A percentile compares a stretch with the other conserved stretches of the same genome.
phyloP scores from a whole-genome alignment of 495 filamentous ascomycete genomes.

The Hypoxylon lienhwacheense region DNA sequence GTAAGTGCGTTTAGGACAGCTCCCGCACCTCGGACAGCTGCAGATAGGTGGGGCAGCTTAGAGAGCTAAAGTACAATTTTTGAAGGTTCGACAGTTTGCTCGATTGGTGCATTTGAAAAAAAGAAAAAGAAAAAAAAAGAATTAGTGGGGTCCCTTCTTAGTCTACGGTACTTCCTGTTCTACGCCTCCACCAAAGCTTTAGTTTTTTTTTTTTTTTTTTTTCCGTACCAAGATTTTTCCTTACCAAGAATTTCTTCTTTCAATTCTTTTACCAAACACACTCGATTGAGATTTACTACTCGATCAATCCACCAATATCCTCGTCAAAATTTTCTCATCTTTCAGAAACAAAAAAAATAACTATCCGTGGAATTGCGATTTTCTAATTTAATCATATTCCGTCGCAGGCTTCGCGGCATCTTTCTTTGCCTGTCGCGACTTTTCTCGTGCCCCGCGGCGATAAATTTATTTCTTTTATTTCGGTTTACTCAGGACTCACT shows the following conservation, averaged over 20 bases:
- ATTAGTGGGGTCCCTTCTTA: too few relatives aligned
- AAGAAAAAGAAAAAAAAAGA: too few relatives aligned
- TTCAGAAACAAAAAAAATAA: not conserved
- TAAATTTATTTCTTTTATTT: not conserved
- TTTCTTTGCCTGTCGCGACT: constrained; percentile 12
- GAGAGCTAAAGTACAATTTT: too few relatives aligned
- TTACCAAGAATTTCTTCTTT: constrained; percentile 41
- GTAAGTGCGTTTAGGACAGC: too few relatives aligned
- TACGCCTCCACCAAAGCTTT: not conserved
- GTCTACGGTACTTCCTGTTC: too few relatives aligned
- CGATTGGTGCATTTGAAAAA: too few relatives aligned
- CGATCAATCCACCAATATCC: not conserved
- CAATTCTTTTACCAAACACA: not conserved
- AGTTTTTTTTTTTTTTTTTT: not conserved
- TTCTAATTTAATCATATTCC: not conserved
- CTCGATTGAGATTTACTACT: not conserved
- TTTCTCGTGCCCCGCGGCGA: constrained; percentile 18
- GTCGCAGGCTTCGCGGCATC: constrained; percentile 2
- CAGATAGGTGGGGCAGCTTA: too few relatives aligned
- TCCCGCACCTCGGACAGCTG: too few relatives aligned
- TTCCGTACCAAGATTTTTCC: constrained; percentile 14
- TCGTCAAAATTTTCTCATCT: not conserved
- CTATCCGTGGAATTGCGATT: not conserved
- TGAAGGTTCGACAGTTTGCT: too few relatives aligned
- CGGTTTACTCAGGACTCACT: too few relatives aligned